Base-by-base conservation (phyloP, 2,329 filamentous ascomycete species). In the Trichothecium roseum region DNA sequence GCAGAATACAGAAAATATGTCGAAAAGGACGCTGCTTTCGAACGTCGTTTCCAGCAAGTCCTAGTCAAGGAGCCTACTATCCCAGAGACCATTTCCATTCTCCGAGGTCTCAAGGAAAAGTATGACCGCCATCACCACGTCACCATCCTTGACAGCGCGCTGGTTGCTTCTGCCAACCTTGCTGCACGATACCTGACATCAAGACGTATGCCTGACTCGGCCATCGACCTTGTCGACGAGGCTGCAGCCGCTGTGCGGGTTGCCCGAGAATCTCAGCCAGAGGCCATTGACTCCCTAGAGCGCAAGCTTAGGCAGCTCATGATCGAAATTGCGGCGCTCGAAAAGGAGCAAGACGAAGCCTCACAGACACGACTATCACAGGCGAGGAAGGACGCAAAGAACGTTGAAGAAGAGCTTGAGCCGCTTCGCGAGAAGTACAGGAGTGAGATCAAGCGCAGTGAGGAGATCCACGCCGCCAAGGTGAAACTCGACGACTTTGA, bases 71-170 rank as follows among this genome's bases (percentile, higher is more conserved):
- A 98, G 56, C 91, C 91, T 3, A 72, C 77, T 5, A 80, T 96
- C 33, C 60, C 76, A 2, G 91, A 98, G 63, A 96, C 91, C 12
- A 77, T 98, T 43, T 98, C 91, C 16, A 98, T 98, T 52, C 79
- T 98, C n/a, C 85, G 91, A 69, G 91, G 91, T 54, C 67, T 98
- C 43, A 98, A 96, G 68, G 89, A 96, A 58, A 86, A 87, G 56
- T 98, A 96, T 62, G 91, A 98, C 63, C 85, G 94, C 34, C 91
- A 98, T 60, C 91, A 98, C 58, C 88, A 89, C 69, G 91, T 98
- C 50, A 96, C 80, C 45, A 98, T 98, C 46, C 78, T 89, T 30
- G 91, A 98, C 53, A 86, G 81, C 51, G 91, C 91, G 43, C 84
- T 98, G 42, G 89, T 98, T 13, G 74, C 88, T 34, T 77, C 91